Evolutionary conservation across 495 filamentous ascomycete species (phyloP), one percentile per base, ranked within the genome.

Genomic region (Daldinia decipiens): DNA sequence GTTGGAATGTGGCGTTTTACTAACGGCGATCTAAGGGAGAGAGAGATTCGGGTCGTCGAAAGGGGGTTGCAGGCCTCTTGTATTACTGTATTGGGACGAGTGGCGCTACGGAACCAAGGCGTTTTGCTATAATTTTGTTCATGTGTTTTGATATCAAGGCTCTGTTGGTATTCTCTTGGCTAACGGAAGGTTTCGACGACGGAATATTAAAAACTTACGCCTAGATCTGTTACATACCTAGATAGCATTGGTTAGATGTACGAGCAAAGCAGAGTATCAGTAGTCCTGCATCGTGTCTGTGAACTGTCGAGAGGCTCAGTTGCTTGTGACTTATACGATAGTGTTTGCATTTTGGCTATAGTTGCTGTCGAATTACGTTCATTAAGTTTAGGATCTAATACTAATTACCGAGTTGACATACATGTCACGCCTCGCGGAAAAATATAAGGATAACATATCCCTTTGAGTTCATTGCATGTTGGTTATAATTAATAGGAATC

Each of bases 401-500:
- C 8, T 9, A 45, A 45, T 19, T 43, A 0, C 0, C 17, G 17
- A 45, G 2, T 17, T 45, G 1, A 45, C 4, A 5, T 24, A 13
- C 9, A 7, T 21, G 21, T 19, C 43, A 47, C 7, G 2, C 17
- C 17, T 47, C 17, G 21, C n/a, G 4, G 12, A 12, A 24, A 24
- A 4, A 11, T 24, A 47, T 24, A 21, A 47, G 19, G 9, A 13
- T 15, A 5, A 24, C 17, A 4, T 8, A 43, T 45, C 56, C 26
- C 11, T 61, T 19, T n/a, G 51, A 21, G 36, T 26, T 39, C 3
- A 47, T 58, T 62, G 38, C 40, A 55, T 62, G 15, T 45, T 7
- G 13, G 36, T 52, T 52, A 19, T 43, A 26, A 57, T 19, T 51
- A 34, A 57, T 29, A 5, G 11, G 43, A 59, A 45, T 50, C 11